Percentiles rank a stretch among this genome's conserved stretches.
These are phyloP conservation scores for Sugiyamaella qingdaonensis DNA, from an alignment of 805 yeast genomes.

Conservation along the genomic window DNA sequence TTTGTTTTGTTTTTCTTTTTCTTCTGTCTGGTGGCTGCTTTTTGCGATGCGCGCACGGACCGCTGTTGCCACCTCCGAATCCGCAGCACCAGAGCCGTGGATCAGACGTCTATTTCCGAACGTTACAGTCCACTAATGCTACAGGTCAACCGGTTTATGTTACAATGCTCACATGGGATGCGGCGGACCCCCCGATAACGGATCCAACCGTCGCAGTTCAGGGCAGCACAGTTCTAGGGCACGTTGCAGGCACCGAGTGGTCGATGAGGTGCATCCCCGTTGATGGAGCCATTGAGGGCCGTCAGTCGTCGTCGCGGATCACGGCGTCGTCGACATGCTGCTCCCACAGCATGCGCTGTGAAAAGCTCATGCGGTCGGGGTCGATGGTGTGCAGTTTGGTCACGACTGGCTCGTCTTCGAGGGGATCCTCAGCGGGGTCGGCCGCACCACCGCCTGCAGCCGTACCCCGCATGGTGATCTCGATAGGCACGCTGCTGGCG, in stretches of 20 bases:
- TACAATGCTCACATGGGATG: neutral
- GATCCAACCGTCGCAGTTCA: neutral
- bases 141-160: neutral
- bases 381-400: slow-evolving; percentile 11
- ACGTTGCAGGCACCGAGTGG: too few relatives aligned
- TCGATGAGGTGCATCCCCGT: too few relatives aligned
- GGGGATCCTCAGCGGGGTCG: slow-evolving; percentile 3
- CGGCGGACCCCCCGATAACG: neutral
- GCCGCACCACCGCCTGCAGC: neutral
- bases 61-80: neutral
- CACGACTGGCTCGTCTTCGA: neutral
- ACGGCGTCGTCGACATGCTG: slow-evolving; percentile 2
- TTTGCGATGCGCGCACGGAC: too few relatives aligned
- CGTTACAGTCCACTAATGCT: slow-evolving; percentile 3
- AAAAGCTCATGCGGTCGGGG: slow-evolving; percentile 22
- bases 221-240: too few relatives aligned
- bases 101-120: slow-evolving; percentile 2
- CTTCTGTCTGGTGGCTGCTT: too few relatives aligned
- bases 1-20: too few relatives aligned
- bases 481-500: slow-evolving; percentile 20
- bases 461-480: slow-evolving; percentile 8
- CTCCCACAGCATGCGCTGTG: slow-evolving; percentile 23
- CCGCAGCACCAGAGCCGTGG: neutral
- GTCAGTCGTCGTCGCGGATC: neutral
- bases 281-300: too few relatives aligned